Evolutionary conservation across 1,284 basidiomycete genomes (phyloP).

Genomic region (Peniophora sp.): DNA sequence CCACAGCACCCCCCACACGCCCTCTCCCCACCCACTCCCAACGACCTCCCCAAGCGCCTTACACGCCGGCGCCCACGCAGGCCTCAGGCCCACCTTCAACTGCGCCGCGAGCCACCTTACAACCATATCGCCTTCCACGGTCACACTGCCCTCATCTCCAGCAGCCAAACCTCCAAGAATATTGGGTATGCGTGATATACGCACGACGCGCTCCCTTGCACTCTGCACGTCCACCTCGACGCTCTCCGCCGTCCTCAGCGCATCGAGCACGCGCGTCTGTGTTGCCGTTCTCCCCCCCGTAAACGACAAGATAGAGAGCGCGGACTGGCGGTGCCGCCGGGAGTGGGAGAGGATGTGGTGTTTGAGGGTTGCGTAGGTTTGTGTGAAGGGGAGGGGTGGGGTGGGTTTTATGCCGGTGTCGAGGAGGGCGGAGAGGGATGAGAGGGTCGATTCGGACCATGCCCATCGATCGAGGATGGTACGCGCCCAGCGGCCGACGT

Average conservation of each 20-base stretch:
- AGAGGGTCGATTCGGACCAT: too few relatives aligned
- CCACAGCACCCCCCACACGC: slow-evolving; percentile 72
- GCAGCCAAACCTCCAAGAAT: too few relatives aligned
- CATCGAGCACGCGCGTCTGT: slow-evolving; percentile 46
- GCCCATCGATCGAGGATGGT: too few relatives aligned
- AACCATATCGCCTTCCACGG: slow-evolving; percentile 49
- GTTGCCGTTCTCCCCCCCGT: slow-evolving; percentile 20
- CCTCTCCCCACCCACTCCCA: slow-evolving; percentile 46
- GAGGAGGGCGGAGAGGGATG: neutral
- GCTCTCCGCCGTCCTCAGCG: slow-evolving; percentile 68
- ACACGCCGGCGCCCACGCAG: slow-evolving; percentile 80
- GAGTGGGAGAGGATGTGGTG: slow-evolving; percentile 52
- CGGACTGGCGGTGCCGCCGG: slow-evolving; percentile 40
- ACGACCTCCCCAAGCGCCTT: slow-evolving; percentile 57
- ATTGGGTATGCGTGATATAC: slow-evolving; percentile 53
- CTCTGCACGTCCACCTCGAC: slow-evolving; percentile 70
- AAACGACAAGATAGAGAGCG: slow-evolving; percentile 45
- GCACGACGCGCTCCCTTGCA: slow-evolving; percentile 73
- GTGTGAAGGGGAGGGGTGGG: slow-evolving; percentile 24
- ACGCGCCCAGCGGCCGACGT: too few relatives aligned
- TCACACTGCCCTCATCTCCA: slow-evolving; percentile 11
- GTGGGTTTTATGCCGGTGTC: slow-evolving; percentile 4
- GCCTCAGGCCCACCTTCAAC: slow-evolving; percentile 86
- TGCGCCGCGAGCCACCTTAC: slow-evolving; percentile 72
- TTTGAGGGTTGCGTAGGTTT: slow-evolving; percentile 39